Evolutionary conservation across 1,284 basidiomycete genomes (phyloP).

Genomic region (Phlebopus sp.): DNA sequence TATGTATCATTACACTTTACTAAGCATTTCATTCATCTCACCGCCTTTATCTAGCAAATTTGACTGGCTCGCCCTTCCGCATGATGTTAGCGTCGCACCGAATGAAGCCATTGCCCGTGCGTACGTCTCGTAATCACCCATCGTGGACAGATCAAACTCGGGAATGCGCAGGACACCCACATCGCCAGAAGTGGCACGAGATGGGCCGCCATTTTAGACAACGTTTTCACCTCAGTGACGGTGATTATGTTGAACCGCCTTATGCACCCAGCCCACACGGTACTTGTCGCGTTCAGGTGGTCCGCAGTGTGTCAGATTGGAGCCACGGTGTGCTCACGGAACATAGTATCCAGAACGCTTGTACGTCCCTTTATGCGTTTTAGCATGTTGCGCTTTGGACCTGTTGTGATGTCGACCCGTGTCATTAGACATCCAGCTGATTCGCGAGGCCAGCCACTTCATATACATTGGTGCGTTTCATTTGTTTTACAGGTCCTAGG

Average conservation of each 20-base stretch:
- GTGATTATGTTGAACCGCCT: slow-evolving; percentile 35
- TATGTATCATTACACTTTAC: slow-evolving; percentile 31
- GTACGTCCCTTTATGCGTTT: slow-evolving; percentile 46
- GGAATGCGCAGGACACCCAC: slow-evolving; percentile 55
- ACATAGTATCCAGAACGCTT: slow-evolving; percentile 82
- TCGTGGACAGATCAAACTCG: slow-evolving; percentile 3
- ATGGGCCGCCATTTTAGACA: slow-evolving; percentile 64
- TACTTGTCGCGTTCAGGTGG: slow-evolving; percentile 68
- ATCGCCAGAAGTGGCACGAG: slow-evolving; percentile 58
- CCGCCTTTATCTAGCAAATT: slow-evolving; percentile 39
- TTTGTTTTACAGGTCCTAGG: slow-evolving; percentile 4
- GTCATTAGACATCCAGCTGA: slow-evolving; percentile 72
- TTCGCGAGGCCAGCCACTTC: slow-evolving; percentile 79
- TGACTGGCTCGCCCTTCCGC: slow-evolving; percentile 84
- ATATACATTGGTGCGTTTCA: slow-evolving; percentile 78
- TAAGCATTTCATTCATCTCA: neutral
- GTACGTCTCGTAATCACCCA: slow-evolving; percentile 13
- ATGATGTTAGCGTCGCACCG: slow-evolving; percentile 57
- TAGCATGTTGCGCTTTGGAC: slow-evolving; percentile 1
- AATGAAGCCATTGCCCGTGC: slow-evolving; percentile 65
- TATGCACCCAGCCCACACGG: slow-evolving; percentile 45
- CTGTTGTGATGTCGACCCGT: slow-evolving; percentile 2
- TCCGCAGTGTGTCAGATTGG: slow-evolving; percentile 88
- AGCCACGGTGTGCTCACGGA: slow-evolving; percentile 87
- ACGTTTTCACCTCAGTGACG: slow-evolving; percentile 44